These are phyloP conservation scores for Phoma sp. DNA, from an alignment of 2,329 filamentous ascomycete genomes.

Conservation along the genomic window DNA sequence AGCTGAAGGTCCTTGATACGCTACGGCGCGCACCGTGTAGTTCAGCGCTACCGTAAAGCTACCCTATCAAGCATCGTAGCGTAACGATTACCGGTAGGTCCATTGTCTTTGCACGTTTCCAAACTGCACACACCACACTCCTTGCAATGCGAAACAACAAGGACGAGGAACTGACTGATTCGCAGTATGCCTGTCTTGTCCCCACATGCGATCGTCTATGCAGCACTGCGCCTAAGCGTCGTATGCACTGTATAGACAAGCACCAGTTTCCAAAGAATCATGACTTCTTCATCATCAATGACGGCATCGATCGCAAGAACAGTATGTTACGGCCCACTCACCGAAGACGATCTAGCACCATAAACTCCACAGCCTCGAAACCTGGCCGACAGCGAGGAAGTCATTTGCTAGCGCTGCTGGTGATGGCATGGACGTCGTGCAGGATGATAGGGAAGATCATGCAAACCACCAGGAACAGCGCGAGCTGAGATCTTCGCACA, in stretches of 20 bases:
- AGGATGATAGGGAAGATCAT: slow-evolving; percentile 21
- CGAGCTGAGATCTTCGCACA: slow-evolving; percentile 22
- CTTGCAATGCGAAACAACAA: no score
- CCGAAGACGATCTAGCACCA: slow-evolving; percentile 42
- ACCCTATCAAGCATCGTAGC: no score
- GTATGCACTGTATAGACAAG: slow-evolving; percentile 91
- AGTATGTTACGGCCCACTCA: slow-evolving; percentile 71
- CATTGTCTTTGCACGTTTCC: slow-evolving; percentile 7
- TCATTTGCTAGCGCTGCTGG: slow-evolving; percentile 25
- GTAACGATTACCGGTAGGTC: no score
- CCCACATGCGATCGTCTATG: slow-evolving; percentile 88
- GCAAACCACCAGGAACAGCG: slow-evolving; percentile 20
- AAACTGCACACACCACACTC: background rate
- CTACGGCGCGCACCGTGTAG: no score
- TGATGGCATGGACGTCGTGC: slow-evolving; percentile 36
- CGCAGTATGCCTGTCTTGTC: slow-evolving; percentile 85
- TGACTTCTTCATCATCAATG: slow-evolving; percentile 71
- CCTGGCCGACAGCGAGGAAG: slow-evolving; percentile 25
- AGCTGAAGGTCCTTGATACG: no score
- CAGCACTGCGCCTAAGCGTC: slow-evolving; percentile 80
- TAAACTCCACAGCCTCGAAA: background rate
- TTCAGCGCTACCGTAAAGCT: no score
- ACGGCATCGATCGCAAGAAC: slow-evolving; percentile 84
- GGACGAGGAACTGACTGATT: slow-evolving; percentile 23
- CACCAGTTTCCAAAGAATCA: slow-evolving; percentile 79